These are phyloP conservation scores for Erodium moschatum DNA, from an alignment of 441 rosid species.

Conservation along the genomic window DNA sequence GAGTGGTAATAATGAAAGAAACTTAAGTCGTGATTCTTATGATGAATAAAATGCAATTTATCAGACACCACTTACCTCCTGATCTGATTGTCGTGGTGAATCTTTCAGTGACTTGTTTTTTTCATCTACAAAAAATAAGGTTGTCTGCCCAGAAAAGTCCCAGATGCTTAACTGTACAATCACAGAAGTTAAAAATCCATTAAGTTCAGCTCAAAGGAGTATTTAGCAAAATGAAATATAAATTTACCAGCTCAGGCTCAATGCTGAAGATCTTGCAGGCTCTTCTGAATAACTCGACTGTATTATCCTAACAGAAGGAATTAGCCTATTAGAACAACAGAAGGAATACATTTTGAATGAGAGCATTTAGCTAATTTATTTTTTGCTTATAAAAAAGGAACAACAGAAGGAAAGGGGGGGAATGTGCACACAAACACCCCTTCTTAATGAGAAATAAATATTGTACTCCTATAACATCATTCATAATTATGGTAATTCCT, in stretches of 20 bases:
- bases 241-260: slow-evolving; percentile 55
- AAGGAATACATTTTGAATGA: no score
- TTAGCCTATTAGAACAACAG: slow-evolving; percentile 14
- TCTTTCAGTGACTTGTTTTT: slow-evolving; percentile 37
- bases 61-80: slow-evolving; percentile 41
- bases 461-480: no score
- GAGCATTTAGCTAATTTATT: no score
- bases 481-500: no score
- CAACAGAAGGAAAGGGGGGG: slow-evolving; percentile 18
- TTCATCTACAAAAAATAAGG: slow-evolving; percentile 42
- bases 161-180: slow-evolving; percentile 54
- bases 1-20: background rate
- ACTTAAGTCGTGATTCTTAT: background rate
- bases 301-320: slow-evolving; percentile 39
- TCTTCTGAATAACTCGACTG: slow-evolving; percentile 61
- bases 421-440: background rate
- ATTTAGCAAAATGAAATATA: slow-evolving; percentile 16
- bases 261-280: slow-evolving; percentile 66
- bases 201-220: slow-evolving; percentile 15
- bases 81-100: slow-evolving; percentile 42
- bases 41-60: background rate
- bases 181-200: slow-evolving; percentile 19
- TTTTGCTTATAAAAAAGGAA: no score
- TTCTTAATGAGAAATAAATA: slow-evolving; percentile 1
- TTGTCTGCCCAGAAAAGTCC: slow-evolving; percentile 68